Conservation (phyloP, 805 yeast species). For the Millerozyma miso region DNA sequence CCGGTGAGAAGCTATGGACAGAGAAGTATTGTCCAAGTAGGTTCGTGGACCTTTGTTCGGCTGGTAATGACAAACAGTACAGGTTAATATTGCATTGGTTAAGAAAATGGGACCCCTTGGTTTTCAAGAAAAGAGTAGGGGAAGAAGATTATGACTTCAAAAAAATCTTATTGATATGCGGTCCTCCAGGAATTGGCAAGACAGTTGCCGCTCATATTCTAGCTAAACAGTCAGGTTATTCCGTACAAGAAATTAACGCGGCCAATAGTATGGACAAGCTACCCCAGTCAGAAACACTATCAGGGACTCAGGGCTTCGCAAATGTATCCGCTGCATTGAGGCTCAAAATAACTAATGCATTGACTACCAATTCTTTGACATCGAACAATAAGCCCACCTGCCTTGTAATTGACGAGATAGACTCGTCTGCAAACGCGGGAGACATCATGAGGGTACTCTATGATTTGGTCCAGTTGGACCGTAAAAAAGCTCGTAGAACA, state of each 20-base stretch:
- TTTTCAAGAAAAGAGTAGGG: conserved; percentile 21
- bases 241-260: conserved; percentile 81
- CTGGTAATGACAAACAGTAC: conserved; percentile 42
- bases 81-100: conserved; percentile 38
- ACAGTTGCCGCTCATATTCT: conserved; percentile 84
- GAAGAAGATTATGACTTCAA: conserved; percentile 39
- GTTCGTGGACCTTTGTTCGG: conserved; percentile 37
- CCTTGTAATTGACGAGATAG: conserved; percentile 85
- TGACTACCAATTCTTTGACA: conserved; percentile 54
- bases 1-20: conserved; percentile 25
- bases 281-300: conserved; percentile 25
- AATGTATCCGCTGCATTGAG: conserved; percentile 29
- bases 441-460: conserved; percentile 45
- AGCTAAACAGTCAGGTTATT: conserved; percentile 78
- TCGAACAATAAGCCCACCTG: conserved; percentile 75
- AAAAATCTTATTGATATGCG: conserved; percentile 72
- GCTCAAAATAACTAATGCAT: conserved; percentile 46
- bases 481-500: conserved; percentile 35
- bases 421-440: conserved; percentile 37
- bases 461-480: conserved; percentile 60
- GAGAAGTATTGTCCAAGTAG: conserved; percentile 37
- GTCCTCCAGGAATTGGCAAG: conserved; percentile 93
- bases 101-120: conserved; percentile 32
- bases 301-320: conserved; percentile 6
- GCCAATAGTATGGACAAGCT: conserved; percentile 38